Evolutionary conservation across 2,329 filamentous ascomycete genomes (phyloP).

Genomic region (Fusarium cyanostomum): DNA sequence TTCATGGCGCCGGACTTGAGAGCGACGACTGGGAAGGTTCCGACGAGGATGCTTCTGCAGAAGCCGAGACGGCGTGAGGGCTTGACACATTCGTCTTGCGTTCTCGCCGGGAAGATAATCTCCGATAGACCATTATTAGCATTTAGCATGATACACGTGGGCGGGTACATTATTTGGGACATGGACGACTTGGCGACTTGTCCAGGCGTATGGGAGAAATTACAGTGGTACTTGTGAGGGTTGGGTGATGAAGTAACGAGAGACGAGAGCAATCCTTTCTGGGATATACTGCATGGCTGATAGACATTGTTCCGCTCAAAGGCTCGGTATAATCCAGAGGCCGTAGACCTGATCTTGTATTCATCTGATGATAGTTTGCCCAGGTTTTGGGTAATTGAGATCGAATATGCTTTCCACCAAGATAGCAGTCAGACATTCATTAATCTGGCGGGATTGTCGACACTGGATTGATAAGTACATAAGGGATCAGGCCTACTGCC

Average conservation of each 20-base stretch:
- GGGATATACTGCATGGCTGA: neutral
- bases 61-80: constrained; percentile 11
- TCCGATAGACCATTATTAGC: constrained; percentile 8
- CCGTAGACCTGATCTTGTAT: neutral
- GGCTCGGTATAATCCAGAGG: neutral
- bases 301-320: neutral
- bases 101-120: neutral
- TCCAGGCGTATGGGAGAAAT: constrained; percentile 9
- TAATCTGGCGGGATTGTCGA: no score
- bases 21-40: constrained; percentile 62
- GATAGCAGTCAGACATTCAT: no score
- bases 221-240: neutral
- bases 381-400: no score
- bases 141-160: constrained; percentile 5
- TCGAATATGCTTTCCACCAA: no score
- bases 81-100: neutral
- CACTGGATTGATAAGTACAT: neutral
- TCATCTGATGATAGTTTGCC: neutral
- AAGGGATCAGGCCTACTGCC: constrained; percentile 5
- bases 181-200: neutral
- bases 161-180: constrained; percentile 9
- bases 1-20: constrained; percentile 70
- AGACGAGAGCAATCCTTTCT: neutral
- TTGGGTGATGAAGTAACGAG: constrained; percentile 14
- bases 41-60: constrained; percentile 30